These are phyloP conservation scores for Uronychia binucleata DNA, from an alignment of 73 alveolate species.

Conservation along the genomic window DNA sequence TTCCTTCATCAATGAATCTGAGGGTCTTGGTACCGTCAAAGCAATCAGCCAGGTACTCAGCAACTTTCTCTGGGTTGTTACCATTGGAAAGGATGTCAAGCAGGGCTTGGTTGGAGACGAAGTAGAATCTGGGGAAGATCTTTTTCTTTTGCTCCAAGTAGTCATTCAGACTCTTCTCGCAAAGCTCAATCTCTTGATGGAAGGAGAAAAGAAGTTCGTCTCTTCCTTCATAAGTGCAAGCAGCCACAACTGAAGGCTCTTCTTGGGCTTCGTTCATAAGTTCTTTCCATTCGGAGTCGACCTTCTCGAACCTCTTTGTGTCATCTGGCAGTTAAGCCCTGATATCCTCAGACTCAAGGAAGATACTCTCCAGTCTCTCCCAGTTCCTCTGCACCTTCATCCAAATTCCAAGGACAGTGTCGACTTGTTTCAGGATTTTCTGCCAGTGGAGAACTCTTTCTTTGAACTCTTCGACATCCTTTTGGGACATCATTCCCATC, in stretches of 20 bases:
- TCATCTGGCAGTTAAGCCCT: slow-evolving; percentile 98
- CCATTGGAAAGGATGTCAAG: slow-evolving; percentile 98
- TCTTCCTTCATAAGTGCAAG: slow-evolving; percentile 91
- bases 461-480: slow-evolving; percentile 90
- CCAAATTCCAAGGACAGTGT: slow-evolving; percentile 98
- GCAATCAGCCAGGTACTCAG: slow-evolving; percentile 98
- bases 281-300: slow-evolving; percentile 98
- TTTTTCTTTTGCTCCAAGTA: slow-evolving; percentile 96
- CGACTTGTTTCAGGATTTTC: slow-evolving; percentile 96
- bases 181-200: slow-evolving; percentile 94
- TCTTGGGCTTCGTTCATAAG: slow-evolving; percentile 92
- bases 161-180: slow-evolving; percentile 98
- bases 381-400: slow-evolving; percentile 99
- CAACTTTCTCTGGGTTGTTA: slow-evolving; percentile 96
- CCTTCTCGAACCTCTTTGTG: slow-evolving; percentile 97
- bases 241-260: slow-evolving; percentile 88
- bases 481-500: slow-evolving; percentile 93
- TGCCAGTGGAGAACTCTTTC: slow-evolving; percentile 93
- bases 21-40: slow-evolving; percentile 98
- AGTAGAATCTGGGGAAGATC: slow-evolving; percentile 99
- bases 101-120: slow-evolving; percentile 99
- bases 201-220: slow-evolving; percentile 82
- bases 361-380: slow-evolving; percentile 98
- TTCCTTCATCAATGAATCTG: slow-evolving; percentile 80
- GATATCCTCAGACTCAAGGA: slow-evolving; percentile 99